Percentiles rank a stretch among this genome's conserved stretches.
Evolutionary conservation across 2,329 filamentous ascomycete species (phyloP).

Genomic region (Pyrenochaeta sp.): DNA sequence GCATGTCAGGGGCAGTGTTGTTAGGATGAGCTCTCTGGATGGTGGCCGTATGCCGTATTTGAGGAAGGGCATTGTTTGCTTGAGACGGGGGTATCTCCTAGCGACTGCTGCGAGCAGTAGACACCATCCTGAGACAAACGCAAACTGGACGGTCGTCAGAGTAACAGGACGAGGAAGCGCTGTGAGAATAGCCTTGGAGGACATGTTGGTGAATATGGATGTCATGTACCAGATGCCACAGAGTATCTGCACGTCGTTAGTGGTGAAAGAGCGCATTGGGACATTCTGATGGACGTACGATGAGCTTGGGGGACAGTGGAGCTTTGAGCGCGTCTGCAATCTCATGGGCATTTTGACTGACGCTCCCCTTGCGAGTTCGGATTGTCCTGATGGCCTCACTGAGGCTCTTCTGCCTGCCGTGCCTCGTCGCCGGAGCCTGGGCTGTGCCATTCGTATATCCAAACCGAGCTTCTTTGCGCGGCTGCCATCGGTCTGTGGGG

Average conservation of each 20-base stretch:
- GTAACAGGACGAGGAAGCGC: constrained; percentile 90
- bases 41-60: constrained; percentile 84
- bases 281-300: constrained; percentile 65
- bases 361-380: constrained; percentile 79
- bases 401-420: constrained; percentile 83
- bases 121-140: constrained; percentile 89
- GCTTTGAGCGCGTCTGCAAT: constrained; percentile 89
- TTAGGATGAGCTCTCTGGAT: constrained; percentile 79
- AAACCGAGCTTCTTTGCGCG: constrained; percentile 62
- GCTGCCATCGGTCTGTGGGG: constrained; percentile 66
- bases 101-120: constrained; percentile 80
- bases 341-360: constrained; percentile 92
- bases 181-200: constrained; percentile 95
- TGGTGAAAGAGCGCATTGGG: constrained; percentile 33
- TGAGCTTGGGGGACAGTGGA: constrained; percentile 84
- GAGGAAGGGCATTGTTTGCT: constrained; percentile 76
- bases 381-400: constrained; percentile 87
- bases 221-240: constrained; percentile 95
- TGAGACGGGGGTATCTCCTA: constrained; percentile 72
- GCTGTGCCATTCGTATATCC: constrained; percentile 52
- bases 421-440: constrained; percentile 50
- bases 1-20: constrained; percentile 86
- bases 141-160: constrained; percentile 91
- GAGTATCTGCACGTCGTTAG: constrained; percentile 67
- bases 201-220: constrained; percentile 95